A percentile compares a stretch with the other conserved stretches of the same genome.
These are phyloP conservation scores for Termitomyces sp. DNA, from an alignment of 768 basidiomycete genomes.

Conservation along the genomic window DNA sequence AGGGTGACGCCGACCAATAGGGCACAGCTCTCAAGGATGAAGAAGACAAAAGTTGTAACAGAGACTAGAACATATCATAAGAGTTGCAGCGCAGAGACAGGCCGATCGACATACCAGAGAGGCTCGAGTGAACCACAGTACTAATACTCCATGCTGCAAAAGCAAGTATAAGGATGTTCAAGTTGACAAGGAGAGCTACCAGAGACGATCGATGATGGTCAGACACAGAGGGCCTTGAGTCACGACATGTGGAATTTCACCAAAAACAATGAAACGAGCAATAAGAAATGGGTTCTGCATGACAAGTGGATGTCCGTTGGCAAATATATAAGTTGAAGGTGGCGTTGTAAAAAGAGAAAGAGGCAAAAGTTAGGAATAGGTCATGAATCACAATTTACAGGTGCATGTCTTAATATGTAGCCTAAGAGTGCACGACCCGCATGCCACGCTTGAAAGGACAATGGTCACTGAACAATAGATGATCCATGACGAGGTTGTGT, in stretches of 20 bases:
- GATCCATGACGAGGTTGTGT: not conserved
- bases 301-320: conserved; percentile 1
- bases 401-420: not conserved
- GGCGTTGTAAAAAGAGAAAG: conserved; percentile 3
- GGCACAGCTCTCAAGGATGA: conserved; percentile 40
- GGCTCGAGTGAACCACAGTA: conserved; percentile 25
- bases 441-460: not conserved
- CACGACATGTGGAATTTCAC: conserved; percentile 27
- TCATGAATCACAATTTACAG: not conserved
- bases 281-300: conserved; percentile 52
- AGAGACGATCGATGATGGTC: not conserved
- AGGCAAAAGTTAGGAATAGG: conserved; percentile 8
- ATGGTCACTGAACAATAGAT: conserved; percentile 8
- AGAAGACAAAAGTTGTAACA: conserved; percentile 36
- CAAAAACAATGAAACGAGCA: conserved; percentile 50
- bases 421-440: not conserved
- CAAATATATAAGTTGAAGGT: not conserved
- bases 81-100: not conserved
- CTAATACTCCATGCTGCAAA: conserved; percentile 57
- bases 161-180: conserved; percentile 45
- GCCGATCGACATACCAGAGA: conserved; percentile 24
- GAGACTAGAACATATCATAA: conserved; percentile 27
- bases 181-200: conserved; percentile 41
- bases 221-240: not conserved
- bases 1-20: conserved; percentile 26